phyloP scores from a whole-genome alignment of 2,329 filamentous ascomycete genomes.

The Exophiala calicioides region DNA sequence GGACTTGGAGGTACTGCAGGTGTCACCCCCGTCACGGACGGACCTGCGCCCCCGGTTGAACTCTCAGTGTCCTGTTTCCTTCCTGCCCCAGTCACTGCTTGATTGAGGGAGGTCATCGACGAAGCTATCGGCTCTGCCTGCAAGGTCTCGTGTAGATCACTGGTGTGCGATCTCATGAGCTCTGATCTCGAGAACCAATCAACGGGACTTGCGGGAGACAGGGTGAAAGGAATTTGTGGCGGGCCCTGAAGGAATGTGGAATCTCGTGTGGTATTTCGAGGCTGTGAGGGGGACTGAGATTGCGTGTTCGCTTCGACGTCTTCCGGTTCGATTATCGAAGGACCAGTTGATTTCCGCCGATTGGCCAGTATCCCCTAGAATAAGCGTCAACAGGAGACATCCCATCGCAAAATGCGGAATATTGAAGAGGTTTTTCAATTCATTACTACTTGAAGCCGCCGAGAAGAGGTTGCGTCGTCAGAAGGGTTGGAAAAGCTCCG shows the following conservation, averaged over 20 bases:
- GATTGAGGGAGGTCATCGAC: slow-evolving; percentile 1
- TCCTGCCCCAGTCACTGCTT: background rate
- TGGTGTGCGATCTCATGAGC: slow-evolving; percentile 9
- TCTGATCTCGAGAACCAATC: slow-evolving; percentile 25
- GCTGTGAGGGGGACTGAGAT: slow-evolving; percentile 11
- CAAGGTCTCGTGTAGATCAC: slow-evolving; percentile 1
- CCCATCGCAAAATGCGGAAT: slow-evolving; percentile 7
- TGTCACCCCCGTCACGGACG: background rate
- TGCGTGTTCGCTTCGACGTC: too few species aligned
- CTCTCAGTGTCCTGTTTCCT: background rate
- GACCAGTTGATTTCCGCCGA: slow-evolving; percentile 22
- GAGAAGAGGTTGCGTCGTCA: too few species aligned
- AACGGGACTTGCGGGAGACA: slow-evolving; percentile 20
- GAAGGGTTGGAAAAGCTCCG: too few species aligned
- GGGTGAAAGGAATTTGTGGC: slow-evolving; percentile 23
- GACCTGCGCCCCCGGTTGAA: background rate
- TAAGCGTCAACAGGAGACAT: slow-evolving; percentile 25
- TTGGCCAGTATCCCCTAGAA: slow-evolving; percentile 23
- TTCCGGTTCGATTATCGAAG: slow-evolving; percentile 15
- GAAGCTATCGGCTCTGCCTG: slow-evolving; percentile 7
- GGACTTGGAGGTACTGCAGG: slow-evolving; percentile 15
- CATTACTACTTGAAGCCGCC: slow-evolving; percentile 24
- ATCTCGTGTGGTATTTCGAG: slow-evolving; percentile 20
- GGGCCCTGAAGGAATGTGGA: slow-evolving; percentile 21
- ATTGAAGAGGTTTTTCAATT: slow-evolving; percentile 20